Base-by-base conservation (phyloP, 768 basidiomycete species). In the Xerocomellus dryophilus region DNA sequence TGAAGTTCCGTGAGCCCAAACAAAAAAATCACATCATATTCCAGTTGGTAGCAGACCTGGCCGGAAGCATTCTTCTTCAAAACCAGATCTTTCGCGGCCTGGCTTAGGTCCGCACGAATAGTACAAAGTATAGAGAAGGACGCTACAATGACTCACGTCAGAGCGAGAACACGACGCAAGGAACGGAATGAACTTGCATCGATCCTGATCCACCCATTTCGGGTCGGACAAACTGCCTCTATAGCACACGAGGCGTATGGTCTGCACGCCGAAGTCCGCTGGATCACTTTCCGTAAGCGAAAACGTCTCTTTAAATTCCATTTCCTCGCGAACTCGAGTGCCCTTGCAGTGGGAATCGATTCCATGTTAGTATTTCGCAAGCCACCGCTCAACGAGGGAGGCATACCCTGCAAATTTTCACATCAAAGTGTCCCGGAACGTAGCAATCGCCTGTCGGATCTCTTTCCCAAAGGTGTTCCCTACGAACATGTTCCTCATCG, bases 171-270 rank as follows among this genome's bases (percentile, higher is more conserved):
- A 14, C 7, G 10, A 25, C 31, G 5, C 4, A 7, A 7, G 25
- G 9, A 31, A 14, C 1, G 9, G 11, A 27, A 27, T 23, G 15
- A 41, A 47, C 51, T 42, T 7, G 15, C 59, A n/a, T 53, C 6
- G 18, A 38, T 61, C 60, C 43, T 57, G 48, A 43, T 61, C 60
- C 23, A 61, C 34, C 60, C 60, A 61, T 35, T 42, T 17, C 1
- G 59, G 60, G 11, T 57, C 9, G 5, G 51, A 27, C 27, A 54
- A 11, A 18, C 2, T n/a, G 10, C 60, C 60, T n/a, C 48, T 38
- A 43, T 61, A 61, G 31, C 52, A 49, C 7, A 39, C 20, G 7
- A 61, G 29, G 18, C 54, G 29, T 14, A 61, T 40, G 4, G 7
- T 18, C 36, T 61, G 58, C 7, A 40, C 10, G 3, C 45, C 45